Conservation (phyloP, 768 basidiomycete species). For the Mycena maculata region DNA sequence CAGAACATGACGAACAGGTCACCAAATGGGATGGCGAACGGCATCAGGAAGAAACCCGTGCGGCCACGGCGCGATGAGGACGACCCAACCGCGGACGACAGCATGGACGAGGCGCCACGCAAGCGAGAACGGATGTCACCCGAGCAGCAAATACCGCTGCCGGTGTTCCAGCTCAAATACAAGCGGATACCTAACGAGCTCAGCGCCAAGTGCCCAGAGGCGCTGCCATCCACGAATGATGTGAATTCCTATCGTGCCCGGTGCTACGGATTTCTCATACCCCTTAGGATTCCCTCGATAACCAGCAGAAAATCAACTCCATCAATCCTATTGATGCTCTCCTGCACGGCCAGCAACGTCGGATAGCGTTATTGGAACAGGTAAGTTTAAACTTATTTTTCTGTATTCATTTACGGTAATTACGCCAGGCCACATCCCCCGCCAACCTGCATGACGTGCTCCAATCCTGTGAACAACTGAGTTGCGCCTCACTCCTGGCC, state of each 20-base stretch:
- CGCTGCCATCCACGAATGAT: too few relatives aligned
- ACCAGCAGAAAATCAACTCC: not conserved
- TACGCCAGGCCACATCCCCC: not conserved
- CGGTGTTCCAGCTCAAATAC: too few relatives aligned
- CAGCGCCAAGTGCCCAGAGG: too few relatives aligned
- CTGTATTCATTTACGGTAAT: not conserved
- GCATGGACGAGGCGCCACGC: constrained; percentile 61
- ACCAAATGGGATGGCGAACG: constrained; percentile 57
- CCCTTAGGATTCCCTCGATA: not conserved
- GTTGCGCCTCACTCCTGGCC: not conserved
- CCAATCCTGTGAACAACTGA: not conserved
- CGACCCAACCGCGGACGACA: constrained; percentile 61
- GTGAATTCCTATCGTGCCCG: too few relatives aligned
- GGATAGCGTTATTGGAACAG: not conserved
- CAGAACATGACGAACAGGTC: constrained; percentile 56
- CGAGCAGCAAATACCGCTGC: too few relatives aligned
- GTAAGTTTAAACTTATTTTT: not conserved
- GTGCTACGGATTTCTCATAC: not conserved
- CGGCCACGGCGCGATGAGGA: constrained; percentile 63
- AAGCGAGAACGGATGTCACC: constrained; percentile 63
- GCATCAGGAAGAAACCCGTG: constrained; percentile 63
- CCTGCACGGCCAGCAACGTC: not conserved
- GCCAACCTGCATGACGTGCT: not conserved
- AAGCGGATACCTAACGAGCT: too few relatives aligned
- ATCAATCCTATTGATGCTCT: not conserved